Percentiles rank a stretch among this genome's conserved stretches.
phyloP scores from a whole-genome alignment of 2,329 filamentous ascomycete species.

The Davidsoniella eucalypti region DNA sequence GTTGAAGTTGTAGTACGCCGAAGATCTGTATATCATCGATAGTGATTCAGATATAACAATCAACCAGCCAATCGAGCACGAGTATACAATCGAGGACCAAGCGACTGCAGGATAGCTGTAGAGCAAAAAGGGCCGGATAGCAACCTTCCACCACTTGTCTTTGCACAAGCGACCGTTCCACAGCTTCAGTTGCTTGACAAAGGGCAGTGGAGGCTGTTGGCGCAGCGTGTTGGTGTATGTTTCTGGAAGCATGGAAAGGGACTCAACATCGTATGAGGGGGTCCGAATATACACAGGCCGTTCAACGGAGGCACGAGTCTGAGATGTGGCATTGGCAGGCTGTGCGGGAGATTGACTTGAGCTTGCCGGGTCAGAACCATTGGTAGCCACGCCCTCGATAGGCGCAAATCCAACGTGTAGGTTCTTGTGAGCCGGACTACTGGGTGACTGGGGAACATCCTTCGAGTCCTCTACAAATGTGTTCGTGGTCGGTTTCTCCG shows the following conservation, averaged over 20 bases:
- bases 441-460: slow-evolving; percentile 5
- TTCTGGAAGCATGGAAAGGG: slow-evolving; percentile 16
- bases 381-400: not conserved
- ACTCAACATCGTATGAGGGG: slow-evolving; percentile 10
- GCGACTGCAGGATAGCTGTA: slow-evolving; percentile 78
- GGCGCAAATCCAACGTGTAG: slow-evolving; percentile 21
- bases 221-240: slow-evolving; percentile 58
- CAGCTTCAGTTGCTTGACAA: slow-evolving; percentile 54
- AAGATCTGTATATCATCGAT: slow-evolving; percentile 57
- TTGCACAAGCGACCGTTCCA: slow-evolving; percentile 64
- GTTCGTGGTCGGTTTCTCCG: not conserved
- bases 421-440: slow-evolving; percentile 16
- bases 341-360: not conserved
- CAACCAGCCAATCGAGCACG: slow-evolving; percentile 83
- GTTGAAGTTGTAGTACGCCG: slow-evolving; percentile 60
- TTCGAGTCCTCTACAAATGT: not conserved
- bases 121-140: slow-evolving; percentile 65
- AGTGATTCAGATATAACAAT: slow-evolving; percentile 81
- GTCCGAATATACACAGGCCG: slow-evolving; percentile 7
- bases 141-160: slow-evolving; percentile 67
- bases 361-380: slow-evolving; percentile 3
- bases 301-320: not conserved
- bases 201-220: slow-evolving; percentile 51
- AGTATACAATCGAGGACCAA: slow-evolving; percentile 74
- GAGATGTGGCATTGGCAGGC: not conserved